A percentile compares a stretch with the other conserved stretches of the same genome.
phyloP scores from a whole-genome alignment of 2,329 filamentous ascomycete species.

The Microascus cirrosus region DNA sequence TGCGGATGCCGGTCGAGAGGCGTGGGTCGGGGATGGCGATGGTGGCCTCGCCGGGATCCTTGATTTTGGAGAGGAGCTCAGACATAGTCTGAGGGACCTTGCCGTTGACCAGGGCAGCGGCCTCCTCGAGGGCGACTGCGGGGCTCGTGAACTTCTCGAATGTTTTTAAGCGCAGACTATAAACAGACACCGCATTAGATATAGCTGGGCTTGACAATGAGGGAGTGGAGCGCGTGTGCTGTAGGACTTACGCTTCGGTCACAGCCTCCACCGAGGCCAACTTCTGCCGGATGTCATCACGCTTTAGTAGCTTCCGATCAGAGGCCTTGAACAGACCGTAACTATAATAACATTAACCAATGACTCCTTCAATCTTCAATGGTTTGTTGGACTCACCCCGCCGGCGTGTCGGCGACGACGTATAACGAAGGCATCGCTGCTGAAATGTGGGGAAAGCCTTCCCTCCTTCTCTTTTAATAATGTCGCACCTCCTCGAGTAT shows the following conservation, averaged over 20 bases:
- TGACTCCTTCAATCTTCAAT: background rate
- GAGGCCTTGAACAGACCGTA: constrained; percentile 98
- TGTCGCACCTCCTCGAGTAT: background rate
- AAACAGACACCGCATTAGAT: background rate
- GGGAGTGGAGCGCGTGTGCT: constrained; percentile 7
- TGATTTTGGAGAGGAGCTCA: constrained; percentile 74
- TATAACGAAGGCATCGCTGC: constrained; percentile 47
- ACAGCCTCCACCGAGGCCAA: constrained; percentile 73
- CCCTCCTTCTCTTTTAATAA: background rate
- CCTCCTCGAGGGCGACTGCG: constrained; percentile 80
- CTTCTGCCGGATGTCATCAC: constrained; percentile 66
- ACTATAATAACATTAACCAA: constrained; percentile 31
- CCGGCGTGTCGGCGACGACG: constrained; percentile 87
- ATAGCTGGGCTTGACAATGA: background rate
- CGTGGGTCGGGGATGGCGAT: constrained; percentile 90
- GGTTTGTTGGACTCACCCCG: constrained; percentile 41
- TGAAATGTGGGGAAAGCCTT: background rate
- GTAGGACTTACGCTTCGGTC: constrained; percentile 62
- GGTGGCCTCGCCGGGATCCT: constrained; percentile 95
- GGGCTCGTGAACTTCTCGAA: constrained; percentile 97
- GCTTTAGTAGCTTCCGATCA: constrained; percentile 95
- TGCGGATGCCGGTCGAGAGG: constrained; percentile 82
- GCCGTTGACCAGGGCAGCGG: constrained; percentile 77
- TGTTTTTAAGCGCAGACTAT: constrained; percentile 85
- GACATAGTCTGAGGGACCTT: constrained; percentile 87